Base-by-base conservation (phyloP, 495 filamentous ascomycete species). In the Zalerion maritima region DNA sequence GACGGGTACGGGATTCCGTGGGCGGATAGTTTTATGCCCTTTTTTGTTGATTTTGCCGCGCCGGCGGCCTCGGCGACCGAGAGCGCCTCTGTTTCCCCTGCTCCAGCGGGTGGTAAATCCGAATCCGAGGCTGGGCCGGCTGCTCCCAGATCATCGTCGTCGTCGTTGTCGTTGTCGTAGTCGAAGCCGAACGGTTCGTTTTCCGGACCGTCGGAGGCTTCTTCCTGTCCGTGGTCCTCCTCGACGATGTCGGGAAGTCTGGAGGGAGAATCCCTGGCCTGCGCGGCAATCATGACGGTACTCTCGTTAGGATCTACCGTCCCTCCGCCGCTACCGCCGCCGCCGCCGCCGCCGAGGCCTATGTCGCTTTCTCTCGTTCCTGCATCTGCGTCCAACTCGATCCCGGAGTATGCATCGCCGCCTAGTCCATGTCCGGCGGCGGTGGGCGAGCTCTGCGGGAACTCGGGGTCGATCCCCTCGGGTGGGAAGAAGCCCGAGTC, bases 1-100 rank as follows among this genome's bases (percentile, higher is more conserved):
- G 73, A 75, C 2, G 81, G 78, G 32, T 86, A 78, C 27, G 73
- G 67, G 31, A 80, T 75, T 3, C 83, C 80, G 41, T 81, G 57
- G 31, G 67, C 62, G 2, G 84, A 86, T n/a, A 79, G 43, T 37
- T 73, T 66, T 25, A 60, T 64, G 39, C 62, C 59, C 33, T 62
- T 58, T 34, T 73, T 68, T 14, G 43, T 36, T 14, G 11, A 19
- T 12, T 38, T 31, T n/a, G n/a, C n/a, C 12, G 18, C 19, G 13
- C 24, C 16, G 17, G 14, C 17, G 2, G 18, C 22, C 15, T 34
- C 12, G 24, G 7, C 18, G 6, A 21, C 18, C 13, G 24, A 5
- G 32, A 9, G 22, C 21, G 4, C n/a, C n/a, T n/a, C n/a, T n/a
- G n/a, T n/a, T n/a, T n/a, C n/a, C n/a, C n/a, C n/a, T n/a, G n/a